Evolutionary conservation across 345 rosid genomes (phyloP).

Genomic region (Reutealis trisperma): DNA sequence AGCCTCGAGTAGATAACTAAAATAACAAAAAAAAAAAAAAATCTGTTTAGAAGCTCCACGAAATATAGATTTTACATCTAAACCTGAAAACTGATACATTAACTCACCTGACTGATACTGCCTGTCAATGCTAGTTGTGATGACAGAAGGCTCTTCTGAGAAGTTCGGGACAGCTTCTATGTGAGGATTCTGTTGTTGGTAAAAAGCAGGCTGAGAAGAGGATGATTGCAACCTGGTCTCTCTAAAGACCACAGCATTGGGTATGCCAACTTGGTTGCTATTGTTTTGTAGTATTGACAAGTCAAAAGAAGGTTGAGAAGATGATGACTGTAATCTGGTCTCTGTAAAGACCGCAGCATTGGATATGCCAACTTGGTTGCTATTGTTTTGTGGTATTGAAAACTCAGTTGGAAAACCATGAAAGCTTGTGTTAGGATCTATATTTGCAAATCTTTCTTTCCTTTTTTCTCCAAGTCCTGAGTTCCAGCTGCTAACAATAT

Average conservation of each 20-base stretch:
- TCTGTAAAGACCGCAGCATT: conserved; percentile 15
- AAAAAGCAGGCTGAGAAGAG: conserved; percentile 21
- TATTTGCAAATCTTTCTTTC: conserved; percentile 11
- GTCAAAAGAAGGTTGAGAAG: conserved; percentile 11
- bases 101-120: conserved; percentile 30
- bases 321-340: conserved; percentile 15
- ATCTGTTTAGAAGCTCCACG: neutral
- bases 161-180: conserved; percentile 14
- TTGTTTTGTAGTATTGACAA: conserved; percentile 5
- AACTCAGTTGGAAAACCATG: conserved; percentile 13
- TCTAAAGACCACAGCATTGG: conserved; percentile 15
- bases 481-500: conserved; percentile 6
- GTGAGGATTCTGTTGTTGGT: conserved; percentile 12
- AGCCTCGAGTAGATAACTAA: neutral
- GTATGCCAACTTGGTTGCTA: conserved; percentile 17
- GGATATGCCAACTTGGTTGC: conserved; percentile 15
- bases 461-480: conserved; percentile 2
- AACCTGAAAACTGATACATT: neutral
- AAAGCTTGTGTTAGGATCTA: conserved; percentile 12
- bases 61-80: neutral
- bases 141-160: neutral
- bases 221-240: neutral
- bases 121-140: conserved; percentile 1
- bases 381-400: conserved; percentile 7
- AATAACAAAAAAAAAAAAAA: neutral